Base-by-base conservation (phyloP, 2,329 filamentous ascomycete species). In the Epichloe brachyelytri region DNA sequence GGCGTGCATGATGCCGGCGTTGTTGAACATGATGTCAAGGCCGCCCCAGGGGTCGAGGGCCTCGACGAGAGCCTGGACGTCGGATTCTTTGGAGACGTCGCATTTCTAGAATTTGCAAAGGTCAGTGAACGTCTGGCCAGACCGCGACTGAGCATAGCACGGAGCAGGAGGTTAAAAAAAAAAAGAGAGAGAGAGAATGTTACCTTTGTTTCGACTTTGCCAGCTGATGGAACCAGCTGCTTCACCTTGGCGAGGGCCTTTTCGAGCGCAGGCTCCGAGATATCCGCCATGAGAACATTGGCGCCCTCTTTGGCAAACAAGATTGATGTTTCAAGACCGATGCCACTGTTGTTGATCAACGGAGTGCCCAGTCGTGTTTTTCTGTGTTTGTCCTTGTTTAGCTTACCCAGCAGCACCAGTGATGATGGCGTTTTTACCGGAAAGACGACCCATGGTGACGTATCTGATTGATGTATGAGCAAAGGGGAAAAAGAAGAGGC, bases 1-100 rank as follows among this genome's bases (percentile, higher is more conserved):
- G 46, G 81, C 83, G 71, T 95, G 90, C 90, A 96, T 96, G 68
- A 96, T 96, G 51, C 90, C 90, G 22, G 90, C 90, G 67, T 96
- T 96, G 80, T 96, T 96, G 82, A 95, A 96, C 61, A 95, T 87
- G 63, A 95, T 75, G 66, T 96, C 90, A 3, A 93, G 70, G 43
- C 90, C 90, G 63, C 90, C 90, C 86, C 87, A 94, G 52, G 79
- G 65, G 68, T 96, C 90, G 52, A 91, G 71, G 10, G 78, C 71
- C 58, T 86, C 84, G 49, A 95, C 75, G 65, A 86, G 80, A 51
- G 82, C 80, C 62, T 88, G 72, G 34, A 96, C 82, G 51, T 93
- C 79, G 54, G 77, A 68, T 67, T 96, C 90, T 62, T 89, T 90
- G 65, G 87, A 89, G 50, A 96, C 90, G 63, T 96, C 89, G 69